Evolutionary conservation across 768 basidiomycete species (phyloP), one percentile per base, ranked within the genome.

Genomic region (Hydnomerulius pinastri): DNA sequence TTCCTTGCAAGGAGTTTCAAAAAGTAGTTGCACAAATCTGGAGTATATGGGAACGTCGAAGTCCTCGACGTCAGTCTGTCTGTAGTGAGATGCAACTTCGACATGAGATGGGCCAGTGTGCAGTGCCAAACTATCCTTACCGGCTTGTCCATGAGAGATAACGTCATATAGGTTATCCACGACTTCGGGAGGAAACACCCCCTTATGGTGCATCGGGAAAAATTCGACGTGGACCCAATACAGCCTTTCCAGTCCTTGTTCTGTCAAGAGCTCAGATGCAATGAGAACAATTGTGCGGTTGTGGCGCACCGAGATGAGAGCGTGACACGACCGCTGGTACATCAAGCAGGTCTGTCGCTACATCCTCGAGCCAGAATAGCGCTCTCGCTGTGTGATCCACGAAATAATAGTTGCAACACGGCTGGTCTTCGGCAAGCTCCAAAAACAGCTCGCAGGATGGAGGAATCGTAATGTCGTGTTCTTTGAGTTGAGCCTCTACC

Each of bases 201-300:
- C 58, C 13, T 50, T 44, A 11, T 73, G 54, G 54, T 87, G 85
- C 68, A 78, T 80, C 0, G 82, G 83, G 61, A 82, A 86, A 52
- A 71, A 78, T 56, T 86, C 84, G 15, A 84, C 64, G 52, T 88
- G 86, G 1, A 58, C 59, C 86, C 85, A 87, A 50, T 82, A 87
- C 13, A 80, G 66, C 23, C 75, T 73, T 39, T 81, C 73, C 7
- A 85, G 56, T 4, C 71, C 70, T 15, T 69, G 53, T 43, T 71
- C 83, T 85, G 29, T 17, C 10, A 17, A 9, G 20, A n/a, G n/a
- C 36, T 60, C 25, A 60, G 43, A 50, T n/a, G 8, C 28, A 35
- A 38, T n/a, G 35, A 24, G 56, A 15, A 17, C 23, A 18, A n/a
- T 23, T 13, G 23, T 10, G 9, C 11, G n/a, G 17, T 32, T 7